Percentiles rank a stretch among this genome's conserved stretches.
phyloP scores from a whole-genome alignment of 2,329 filamentous ascomycete species.

The Ceratocystis destructans region DNA sequence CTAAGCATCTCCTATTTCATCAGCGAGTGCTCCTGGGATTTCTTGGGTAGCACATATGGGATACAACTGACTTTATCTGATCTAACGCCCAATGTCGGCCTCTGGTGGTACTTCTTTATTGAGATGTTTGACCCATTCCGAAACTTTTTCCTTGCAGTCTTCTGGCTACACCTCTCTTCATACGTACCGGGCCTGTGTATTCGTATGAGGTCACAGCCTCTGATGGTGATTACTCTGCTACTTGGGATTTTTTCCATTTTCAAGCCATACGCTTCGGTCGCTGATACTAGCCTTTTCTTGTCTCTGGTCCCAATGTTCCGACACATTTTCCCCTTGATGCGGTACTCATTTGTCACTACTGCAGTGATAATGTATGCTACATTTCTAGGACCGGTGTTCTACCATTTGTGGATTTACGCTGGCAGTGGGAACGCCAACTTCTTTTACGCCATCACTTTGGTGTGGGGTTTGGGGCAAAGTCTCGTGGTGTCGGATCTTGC shows the following conservation, averaged over 20 bases:
- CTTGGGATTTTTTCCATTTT: constrained; percentile 87
- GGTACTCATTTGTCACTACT: constrained; percentile 78
- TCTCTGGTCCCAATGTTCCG: constrained; percentile 71
- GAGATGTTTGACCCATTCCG: constrained; percentile 99
- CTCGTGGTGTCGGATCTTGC: constrained; percentile 76
- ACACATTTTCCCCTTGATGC: constrained; percentile 87
- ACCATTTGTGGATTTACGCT: constrained; percentile 95
- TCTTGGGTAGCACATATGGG: constrained; percentile 78
- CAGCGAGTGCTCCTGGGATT: constrained; percentile 71
- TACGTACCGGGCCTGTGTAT: constrained; percentile 81
- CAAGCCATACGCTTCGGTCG: constrained; percentile 90
- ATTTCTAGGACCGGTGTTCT: constrained; percentile 85
- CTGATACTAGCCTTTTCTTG: constrained; percentile 76
- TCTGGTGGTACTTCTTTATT: constrained; percentile 99
- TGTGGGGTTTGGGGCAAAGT: constrained; percentile 86
- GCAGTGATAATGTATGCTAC: constrained; percentile 76
- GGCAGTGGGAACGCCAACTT: constrained; percentile 98
- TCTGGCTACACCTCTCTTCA: constrained; percentile 86
- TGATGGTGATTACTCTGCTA: constrained; percentile 73
- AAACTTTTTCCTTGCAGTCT: constrained; percentile 91
- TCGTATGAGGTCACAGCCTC: constrained; percentile 68
- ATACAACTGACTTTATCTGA: constrained; percentile 84
- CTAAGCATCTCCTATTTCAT: constrained; percentile 59
- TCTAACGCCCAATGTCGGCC: constrained; percentile 81
- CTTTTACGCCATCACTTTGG: constrained; percentile 97